Percentiles rank a stretch among this genome's conserved stretches.
phyloP scores from a whole-genome alignment of 441 rosid genomes.

The Syzygium malaccense region DNA sequence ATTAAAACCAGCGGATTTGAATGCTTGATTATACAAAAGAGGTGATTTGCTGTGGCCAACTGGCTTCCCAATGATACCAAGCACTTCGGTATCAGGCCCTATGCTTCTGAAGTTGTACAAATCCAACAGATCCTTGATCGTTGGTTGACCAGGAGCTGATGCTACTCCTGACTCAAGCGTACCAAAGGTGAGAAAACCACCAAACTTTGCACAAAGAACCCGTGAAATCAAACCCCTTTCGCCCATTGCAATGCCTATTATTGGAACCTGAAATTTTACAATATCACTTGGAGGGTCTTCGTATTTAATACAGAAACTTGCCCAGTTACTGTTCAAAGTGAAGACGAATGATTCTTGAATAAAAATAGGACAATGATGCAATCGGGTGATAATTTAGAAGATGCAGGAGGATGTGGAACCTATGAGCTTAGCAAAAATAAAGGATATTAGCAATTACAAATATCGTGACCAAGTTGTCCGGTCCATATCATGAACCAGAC shows the following conservation, averaged over 20 bases:
- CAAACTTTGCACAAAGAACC: conserved; percentile 82
- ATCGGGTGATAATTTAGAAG: not conserved
- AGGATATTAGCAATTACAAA: not conserved
- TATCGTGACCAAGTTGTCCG: not conserved
- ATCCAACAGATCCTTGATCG: conserved; percentile 57
- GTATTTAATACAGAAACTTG: not conserved
- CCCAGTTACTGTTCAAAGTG: not conserved
- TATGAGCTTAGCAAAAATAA: not conserved
- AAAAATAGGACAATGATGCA: not conserved
- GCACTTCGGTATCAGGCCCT: conserved; percentile 76
- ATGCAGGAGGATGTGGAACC: not conserved
- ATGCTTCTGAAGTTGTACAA: conserved; percentile 77
- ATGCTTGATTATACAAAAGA: conserved; percentile 73
- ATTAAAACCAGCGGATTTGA: conserved; percentile 69
- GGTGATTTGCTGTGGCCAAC: conserved; percentile 96
- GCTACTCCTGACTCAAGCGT: conserved; percentile 65
- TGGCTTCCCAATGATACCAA: conserved; percentile 90
- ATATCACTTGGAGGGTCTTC: not conserved
- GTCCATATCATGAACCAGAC: not conserved
- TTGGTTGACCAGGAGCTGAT: conserved; percentile 97
- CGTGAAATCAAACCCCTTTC: conserved; percentile 88
- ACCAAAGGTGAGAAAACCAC: conserved; percentile 86
- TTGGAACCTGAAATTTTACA: conserved; percentile 54
- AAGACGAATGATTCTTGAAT: not conserved
- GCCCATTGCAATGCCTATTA: conserved; percentile 83